Percentiles rank a stretch among this genome's conserved stretches.
phyloP scores from a whole-genome alignment of 352 stramenopile genomes.

The Phytophthora citricola region DNA sequence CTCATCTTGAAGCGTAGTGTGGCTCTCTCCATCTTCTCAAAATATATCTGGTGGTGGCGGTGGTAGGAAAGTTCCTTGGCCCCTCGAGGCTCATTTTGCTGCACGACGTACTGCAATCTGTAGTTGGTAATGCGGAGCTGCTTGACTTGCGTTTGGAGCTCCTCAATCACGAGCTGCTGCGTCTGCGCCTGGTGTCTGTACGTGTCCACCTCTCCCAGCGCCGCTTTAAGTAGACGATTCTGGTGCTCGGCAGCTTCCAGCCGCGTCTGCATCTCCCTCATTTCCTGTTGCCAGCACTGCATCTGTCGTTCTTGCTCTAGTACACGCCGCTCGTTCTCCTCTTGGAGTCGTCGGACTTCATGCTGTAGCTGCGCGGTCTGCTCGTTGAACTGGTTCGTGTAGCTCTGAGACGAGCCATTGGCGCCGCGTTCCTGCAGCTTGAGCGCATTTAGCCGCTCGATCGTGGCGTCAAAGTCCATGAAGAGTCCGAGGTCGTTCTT shows the following conservation, averaged over 20 bases:
- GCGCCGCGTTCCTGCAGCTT: constrained; percentile 60
- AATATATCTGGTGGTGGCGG: constrained; percentile 78
- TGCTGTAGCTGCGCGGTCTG: constrained; percentile 33
- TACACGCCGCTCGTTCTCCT: constrained; percentile 53
- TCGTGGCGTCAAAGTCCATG: constrained; percentile 72
- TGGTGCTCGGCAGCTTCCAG: constrained; percentile 58
- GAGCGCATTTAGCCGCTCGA: constrained; percentile 77
- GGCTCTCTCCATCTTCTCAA: constrained; percentile 23
- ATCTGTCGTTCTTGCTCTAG: constrained; percentile 55
- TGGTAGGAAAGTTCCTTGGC: constrained; percentile 53
- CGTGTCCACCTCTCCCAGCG: constrained; percentile 49
- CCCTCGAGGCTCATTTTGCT: constrained; percentile 67
- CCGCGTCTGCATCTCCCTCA: constrained; percentile 51
- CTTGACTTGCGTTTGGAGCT: constrained; percentile 74
- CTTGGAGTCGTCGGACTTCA: constrained; percentile 55
- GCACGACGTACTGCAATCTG: constrained; percentile 72
- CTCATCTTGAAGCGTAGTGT: constrained; percentile 6
- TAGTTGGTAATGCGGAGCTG: constrained; percentile 75
- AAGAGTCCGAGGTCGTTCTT: constrained; percentile 12
- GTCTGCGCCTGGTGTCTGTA: constrained; percentile 54
- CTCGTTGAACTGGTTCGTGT: constrained; percentile 18
- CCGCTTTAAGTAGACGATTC: constrained; percentile 59
- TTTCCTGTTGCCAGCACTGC: constrained; percentile 59
- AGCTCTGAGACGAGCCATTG: background rate
- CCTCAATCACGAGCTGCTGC: constrained; percentile 72